phyloP scores from a whole-genome alignment of 768 basidiomycete species.

The Pleurotus eryngii region DNA sequence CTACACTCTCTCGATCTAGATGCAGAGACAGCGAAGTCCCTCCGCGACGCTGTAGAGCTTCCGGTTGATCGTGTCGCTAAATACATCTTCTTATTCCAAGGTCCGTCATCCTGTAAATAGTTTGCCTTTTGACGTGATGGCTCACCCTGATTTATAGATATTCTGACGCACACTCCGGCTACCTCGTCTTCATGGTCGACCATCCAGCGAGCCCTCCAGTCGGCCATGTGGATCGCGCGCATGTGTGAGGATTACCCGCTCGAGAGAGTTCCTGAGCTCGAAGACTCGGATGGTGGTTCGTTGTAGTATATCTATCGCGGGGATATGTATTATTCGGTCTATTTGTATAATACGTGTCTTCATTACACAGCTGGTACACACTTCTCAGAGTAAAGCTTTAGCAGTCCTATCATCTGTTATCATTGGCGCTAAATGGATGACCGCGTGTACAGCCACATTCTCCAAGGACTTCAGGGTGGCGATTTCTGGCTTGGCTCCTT shows the following conservation, averaged over 20 bases:
- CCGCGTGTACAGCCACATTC: background rate
- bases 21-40: conserved; percentile 10
- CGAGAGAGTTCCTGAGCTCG: conserved; percentile 24
- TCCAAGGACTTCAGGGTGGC: too few relatives aligned
- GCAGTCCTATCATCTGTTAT: too few relatives aligned
- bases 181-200: conserved; percentile 28
- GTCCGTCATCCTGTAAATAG: conserved; percentile 27
- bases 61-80: conserved; percentile 63
- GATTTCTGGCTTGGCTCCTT: too few relatives aligned
- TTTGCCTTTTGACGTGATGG: background rate
- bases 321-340: background rate
- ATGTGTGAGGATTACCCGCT: conserved; percentile 40
- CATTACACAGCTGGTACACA: too few relatives aligned
- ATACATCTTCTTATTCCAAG: conserved; percentile 59
- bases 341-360: too few relatives aligned
- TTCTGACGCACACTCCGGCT: conserved; percentile 35
- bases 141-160: background rate
- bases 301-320: background rate
- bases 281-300: too few relatives aligned
- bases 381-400: too few relatives aligned
- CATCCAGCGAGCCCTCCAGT: conserved; percentile 46
- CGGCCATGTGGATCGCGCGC: conserved; percentile 42
- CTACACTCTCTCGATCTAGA: conserved; percentile 44
- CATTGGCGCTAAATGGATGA: background rate
- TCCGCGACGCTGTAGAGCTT: conserved; percentile 60